Conservation (phyloP, 129 eudicot genomes). For the Dittrichia graveolens region DNA sequence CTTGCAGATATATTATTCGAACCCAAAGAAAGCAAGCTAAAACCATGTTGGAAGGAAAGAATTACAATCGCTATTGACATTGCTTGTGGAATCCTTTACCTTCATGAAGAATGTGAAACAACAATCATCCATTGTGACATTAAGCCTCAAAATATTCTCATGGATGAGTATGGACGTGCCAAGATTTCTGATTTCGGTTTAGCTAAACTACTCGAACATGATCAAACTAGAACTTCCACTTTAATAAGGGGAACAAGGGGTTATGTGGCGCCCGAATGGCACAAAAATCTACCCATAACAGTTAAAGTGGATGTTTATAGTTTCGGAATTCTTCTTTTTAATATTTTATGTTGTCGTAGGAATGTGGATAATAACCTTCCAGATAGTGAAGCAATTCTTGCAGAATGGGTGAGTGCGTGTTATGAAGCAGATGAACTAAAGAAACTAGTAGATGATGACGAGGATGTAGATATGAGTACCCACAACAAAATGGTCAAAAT, state of each 20-base stretch:
- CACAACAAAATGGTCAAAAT: constrained; percentile 20
- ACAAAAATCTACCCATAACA: constrained; percentile 22
- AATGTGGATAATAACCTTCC: constrained; percentile 26
- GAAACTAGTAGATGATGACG: constrained; percentile 21
- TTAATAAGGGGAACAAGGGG: constrained; percentile 33
- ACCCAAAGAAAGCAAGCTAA: constrained; percentile 15
- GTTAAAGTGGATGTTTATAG: constrained; percentile 40
- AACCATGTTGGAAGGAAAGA: constrained; percentile 32
- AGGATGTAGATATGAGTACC: constrained; percentile 8
- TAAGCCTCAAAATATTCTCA: constrained; percentile 47
- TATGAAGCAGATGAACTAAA: constrained; percentile 4
- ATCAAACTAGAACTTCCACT: constrained; percentile 29
- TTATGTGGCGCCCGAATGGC: constrained; percentile 39
- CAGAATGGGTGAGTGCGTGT: constrained; percentile 34
- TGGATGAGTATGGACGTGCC: constrained; percentile 34
- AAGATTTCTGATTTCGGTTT: constrained; percentile 39
- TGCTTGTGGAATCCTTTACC: constrained; percentile 32
- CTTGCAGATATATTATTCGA: constrained; percentile 41
- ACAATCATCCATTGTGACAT: constrained; percentile 47
- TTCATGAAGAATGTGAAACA: constrained; percentile 44
- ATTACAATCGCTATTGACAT: constrained; percentile 29
- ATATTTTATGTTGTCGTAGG: constrained; percentile 29
- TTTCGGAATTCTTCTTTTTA: constrained; percentile 33
- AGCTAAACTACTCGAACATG: constrained; percentile 33
- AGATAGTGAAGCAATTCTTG: constrained; percentile 24